Conservation (phyloP, 805 yeast genomes). For the Lipomyces sp. region DNA sequence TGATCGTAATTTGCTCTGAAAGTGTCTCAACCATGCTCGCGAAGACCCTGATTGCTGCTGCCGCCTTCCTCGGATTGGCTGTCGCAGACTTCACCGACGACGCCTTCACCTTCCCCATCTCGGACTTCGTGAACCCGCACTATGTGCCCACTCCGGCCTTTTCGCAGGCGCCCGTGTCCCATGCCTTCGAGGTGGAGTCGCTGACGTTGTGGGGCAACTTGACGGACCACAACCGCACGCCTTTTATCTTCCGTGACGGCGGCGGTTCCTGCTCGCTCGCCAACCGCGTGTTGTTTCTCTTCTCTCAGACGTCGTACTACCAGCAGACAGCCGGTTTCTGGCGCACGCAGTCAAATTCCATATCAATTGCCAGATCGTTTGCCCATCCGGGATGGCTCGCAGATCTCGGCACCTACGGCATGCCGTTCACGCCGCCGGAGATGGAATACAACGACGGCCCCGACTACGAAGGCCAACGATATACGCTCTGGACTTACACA, state of each 20-base stretch:
- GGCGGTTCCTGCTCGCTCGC: slow-evolving; percentile 23
- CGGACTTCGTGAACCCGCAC: no score
- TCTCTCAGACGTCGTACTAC: slow-evolving; percentile 19
- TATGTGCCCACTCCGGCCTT: no score
- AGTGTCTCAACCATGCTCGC: no score
- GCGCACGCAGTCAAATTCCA: slow-evolving; percentile 7
- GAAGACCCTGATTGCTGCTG: no score
- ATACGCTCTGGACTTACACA: slow-evolving; percentile 24
- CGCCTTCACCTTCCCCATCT: no score
- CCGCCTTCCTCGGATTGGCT: no score
- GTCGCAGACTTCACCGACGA: no score
- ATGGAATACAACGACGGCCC: neutral
- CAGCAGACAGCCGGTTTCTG: slow-evolving; percentile 1
- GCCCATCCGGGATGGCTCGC: slow-evolving; percentile 2
- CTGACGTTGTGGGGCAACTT: no score
- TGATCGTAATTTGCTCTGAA: no score
- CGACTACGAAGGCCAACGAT: slow-evolving; percentile 1
- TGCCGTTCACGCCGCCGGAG: slow-evolving; percentile 19
- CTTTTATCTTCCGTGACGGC: slow-evolving; percentile 23
- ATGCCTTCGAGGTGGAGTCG: no score
- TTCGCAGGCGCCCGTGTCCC: no score
- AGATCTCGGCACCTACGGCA: slow-evolving; percentile 4
- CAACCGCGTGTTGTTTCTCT: slow-evolving; percentile 22
- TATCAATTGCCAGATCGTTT: slow-evolving; percentile 6
- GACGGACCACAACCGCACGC: slow-evolving; percentile 12